A percentile compares a stretch with the other conserved stretches of the same genome.
These are phyloP conservation scores for Osmanthus fragrans DNA, from an alignment of 257 asterid genomes.

Conservation along the genomic window DNA sequence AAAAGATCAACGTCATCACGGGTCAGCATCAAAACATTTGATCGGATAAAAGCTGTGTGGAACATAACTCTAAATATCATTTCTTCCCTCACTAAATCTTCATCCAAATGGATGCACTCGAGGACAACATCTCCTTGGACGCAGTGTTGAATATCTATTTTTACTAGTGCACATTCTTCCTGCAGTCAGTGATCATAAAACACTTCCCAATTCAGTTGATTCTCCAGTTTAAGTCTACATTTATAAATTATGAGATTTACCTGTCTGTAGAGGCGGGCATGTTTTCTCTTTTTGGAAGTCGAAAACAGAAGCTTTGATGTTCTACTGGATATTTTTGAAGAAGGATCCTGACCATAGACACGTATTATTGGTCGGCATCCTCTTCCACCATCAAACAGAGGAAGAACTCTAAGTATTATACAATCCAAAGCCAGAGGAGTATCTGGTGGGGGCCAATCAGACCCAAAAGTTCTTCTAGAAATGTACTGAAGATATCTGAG, in stretches of 20 bases:
- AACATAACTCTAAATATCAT: slow-evolving; percentile 91
- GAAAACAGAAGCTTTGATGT: slow-evolving; percentile 89
- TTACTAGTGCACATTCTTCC: slow-evolving; percentile 88
- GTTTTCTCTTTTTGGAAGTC: slow-evolving; percentile 55
- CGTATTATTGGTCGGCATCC: slow-evolving; percentile 92
- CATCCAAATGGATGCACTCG: slow-evolving; percentile 93
- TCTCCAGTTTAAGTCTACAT: slow-evolving; percentile 22
- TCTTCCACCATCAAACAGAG: slow-evolving; percentile 69
- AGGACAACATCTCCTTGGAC: slow-evolving; percentile 94
- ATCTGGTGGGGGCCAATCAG: slow-evolving; percentile 94
- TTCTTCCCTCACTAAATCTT: slow-evolving; percentile 81
- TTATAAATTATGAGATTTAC: slow-evolving; percentile 48
- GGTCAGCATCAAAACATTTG: slow-evolving; percentile 70
- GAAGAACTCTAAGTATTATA: slow-evolving; percentile 70
- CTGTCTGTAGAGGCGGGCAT: slow-evolving; percentile 65
- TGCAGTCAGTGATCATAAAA: slow-evolving; percentile 43
- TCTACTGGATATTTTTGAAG: slow-evolving; percentile 70
- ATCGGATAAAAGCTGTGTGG: slow-evolving; percentile 91
- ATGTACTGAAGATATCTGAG: slow-evolving; percentile 97
- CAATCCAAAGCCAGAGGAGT: slow-evolving; percentile 84
- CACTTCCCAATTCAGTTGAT: slow-evolving; percentile 22
- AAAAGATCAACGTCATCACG: slow-evolving; percentile 92
- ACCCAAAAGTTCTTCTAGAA: slow-evolving; percentile 69
- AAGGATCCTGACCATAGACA: slow-evolving; percentile 89
- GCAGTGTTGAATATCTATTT: slow-evolving; percentile 68